Base-by-base conservation (phyloP, 2,329 filamentous ascomycete genomes). In the Colletotrichum chlorophyti region DNA sequence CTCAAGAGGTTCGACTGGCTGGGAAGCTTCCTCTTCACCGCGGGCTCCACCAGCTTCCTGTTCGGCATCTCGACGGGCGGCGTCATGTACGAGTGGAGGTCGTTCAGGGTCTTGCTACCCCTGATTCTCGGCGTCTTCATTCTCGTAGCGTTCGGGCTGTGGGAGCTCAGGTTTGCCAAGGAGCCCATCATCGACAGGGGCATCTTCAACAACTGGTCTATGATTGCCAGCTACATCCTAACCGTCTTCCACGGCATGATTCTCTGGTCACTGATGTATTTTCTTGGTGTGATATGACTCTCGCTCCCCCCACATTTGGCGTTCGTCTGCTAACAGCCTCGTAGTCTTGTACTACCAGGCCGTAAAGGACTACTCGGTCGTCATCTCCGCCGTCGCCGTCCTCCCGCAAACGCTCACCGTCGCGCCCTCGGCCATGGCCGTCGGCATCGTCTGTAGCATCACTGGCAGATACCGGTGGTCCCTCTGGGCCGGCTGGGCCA, bases 41-140 rank as follows among this genome's bases (percentile, higher is more conserved):
- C 75, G 11, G 82, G 82, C 12, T 76, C 79, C 11, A 85, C 84
- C 0, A 80, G 79, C 19, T 83, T 89, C 65, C 70, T 89, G 35
- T 84, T 89, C 40, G 83, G 84, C 0, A 67, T 89, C 4, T 86
- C 85, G 2, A 87, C 85, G 78, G 88, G 86, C 9, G 87, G 86
- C 32, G 79, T 89, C 8, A 83, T 87, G 72, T 90, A 88, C 66
- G 66, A 78, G 0, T 91, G 88, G 88, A 68, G 73, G 40, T 85
- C 80, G 4, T 89, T 83, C 79, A 77, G 79, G 2, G 87, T 85
- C 0, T 72, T 91, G 2, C 78, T 87, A 1, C 88, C 87, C 0
- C 71, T 91, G 12, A 68, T 85, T 4, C 34, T 89, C 8, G 86
- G 87, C 2, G 66, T 73, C 0, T 69, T 73, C 1, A 80, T 83